Evolutionary conservation across 768 basidiomycete genomes (phyloP), one percentile per base, ranked within the genome.

Genomic region (Royoungia palumana): DNA sequence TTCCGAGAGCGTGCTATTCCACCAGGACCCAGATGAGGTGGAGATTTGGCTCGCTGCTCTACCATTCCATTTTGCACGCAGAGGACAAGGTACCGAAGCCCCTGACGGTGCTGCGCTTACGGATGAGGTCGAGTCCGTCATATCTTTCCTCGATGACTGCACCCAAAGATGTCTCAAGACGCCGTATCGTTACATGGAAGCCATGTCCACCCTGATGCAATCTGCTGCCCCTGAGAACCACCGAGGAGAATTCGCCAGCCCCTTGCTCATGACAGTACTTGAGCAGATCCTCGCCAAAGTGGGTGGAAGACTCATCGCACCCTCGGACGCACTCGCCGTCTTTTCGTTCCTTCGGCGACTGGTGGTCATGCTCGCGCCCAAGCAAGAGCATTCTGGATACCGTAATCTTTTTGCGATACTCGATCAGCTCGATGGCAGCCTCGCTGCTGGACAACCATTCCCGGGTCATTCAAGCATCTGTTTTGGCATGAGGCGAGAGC

Each of bases 151-250:
- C 11, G 94, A 97, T 54, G 91, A 94, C 43, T 95, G 92, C 60
- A 75, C 88, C 3, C 84, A 87, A 49, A 76, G 89, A 16, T 93
- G 86, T 56, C 62, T 85, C 54, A 91, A 87, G 66, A 87, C 85
- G 2, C 89, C 92, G 0, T 89, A 93, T 63, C 78, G 81, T 24
- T 97, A 95, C 61, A 75, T 95, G 45, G 94, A 96, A 58, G 83
- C 83, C 20, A 67, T 84, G 53, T 64, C 75, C 6, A 59, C 66
- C 0, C 61, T 81, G 19, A 47, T 47, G 4, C 56, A 51, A 44
- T 60, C 45, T 6, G 59, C 50, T 35, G 34, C 30, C n/a, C 34
- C 20, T 22, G 35, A 47, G 35, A 21, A 47, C 14, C 52, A 55
- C 35, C 57, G 46, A 46, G 53, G n/a, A 57, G 72, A 74, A 11